Conservation (phyloP, 2,329 filamentous ascomycete genomes). For the Cadophora malorum region DNA sequence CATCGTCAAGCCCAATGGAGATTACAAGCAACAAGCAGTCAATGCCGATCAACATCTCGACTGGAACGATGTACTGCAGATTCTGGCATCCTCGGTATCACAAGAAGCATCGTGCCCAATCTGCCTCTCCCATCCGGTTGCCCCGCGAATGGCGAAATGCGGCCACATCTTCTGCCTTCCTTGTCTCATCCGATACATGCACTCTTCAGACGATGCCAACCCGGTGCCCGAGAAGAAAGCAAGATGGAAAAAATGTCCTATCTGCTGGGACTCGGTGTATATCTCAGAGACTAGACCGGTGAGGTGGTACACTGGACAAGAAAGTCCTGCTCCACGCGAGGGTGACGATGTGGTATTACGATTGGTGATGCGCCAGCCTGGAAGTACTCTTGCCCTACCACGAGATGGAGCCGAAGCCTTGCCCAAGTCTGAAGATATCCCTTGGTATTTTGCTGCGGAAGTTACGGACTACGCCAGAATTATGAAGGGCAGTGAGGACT, state of each 20-base stretch:
- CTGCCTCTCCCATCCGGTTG: constrained; percentile 89
- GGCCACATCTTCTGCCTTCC: constrained; percentile 97
- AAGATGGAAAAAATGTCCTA: constrained; percentile 93
- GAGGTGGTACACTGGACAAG: constrained; percentile 88
- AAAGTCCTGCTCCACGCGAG: constrained; percentile 78
- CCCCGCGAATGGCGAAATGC: constrained; percentile 95
- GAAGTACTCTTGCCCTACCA: constrained; percentile 86
- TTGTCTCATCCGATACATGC: constrained; percentile 95
- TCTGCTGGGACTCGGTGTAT: constrained; percentile 94
- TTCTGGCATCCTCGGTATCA: constrained; percentile 88
- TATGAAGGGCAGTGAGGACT: constrained; percentile 91
- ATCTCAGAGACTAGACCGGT: constrained; percentile 89
- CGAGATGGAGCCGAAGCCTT: constrained; percentile 77
- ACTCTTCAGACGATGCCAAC: constrained; percentile 73
- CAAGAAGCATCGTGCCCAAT: constrained; percentile 92
- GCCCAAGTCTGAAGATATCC: constrained; percentile 75
- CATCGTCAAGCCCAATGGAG: constrained; percentile 82
- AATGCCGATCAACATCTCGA: constrained; percentile 91
- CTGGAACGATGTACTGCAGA: constrained; percentile 89
- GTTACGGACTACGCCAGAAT: constrained; percentile 93
- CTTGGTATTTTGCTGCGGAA: constrained; percentile 94
- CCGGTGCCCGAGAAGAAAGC: constrained; percentile 69
- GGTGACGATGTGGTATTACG: constrained; percentile 90
- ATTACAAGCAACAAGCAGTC: constrained; percentile 79
- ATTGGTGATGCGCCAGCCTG: constrained; percentile 79